Evolutionary conservation across 2,329 filamentous ascomycete species (phyloP).

Genomic region (Phaeomoniella chlamydospora): DNA sequence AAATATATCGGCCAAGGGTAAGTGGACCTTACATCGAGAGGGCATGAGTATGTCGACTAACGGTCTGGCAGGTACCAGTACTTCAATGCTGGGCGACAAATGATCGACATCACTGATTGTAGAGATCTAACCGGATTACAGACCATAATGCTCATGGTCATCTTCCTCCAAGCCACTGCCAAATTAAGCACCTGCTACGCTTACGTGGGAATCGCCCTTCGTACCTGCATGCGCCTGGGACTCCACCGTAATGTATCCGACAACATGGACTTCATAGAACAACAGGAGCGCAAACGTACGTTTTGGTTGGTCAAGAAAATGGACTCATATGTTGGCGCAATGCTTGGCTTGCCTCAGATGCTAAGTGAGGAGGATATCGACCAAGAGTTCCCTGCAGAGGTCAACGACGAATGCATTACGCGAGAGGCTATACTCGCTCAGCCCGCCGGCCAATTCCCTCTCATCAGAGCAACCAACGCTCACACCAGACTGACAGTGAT

Average conservation of each 20-base stretch:
- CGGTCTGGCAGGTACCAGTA: conserved; percentile 49
- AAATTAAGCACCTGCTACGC: conserved; percentile 69
- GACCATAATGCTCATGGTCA: conserved; percentile 62
- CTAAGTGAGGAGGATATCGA: conserved; percentile 35
- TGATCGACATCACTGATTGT: conserved; percentile 49
- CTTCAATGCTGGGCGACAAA: conserved; percentile 50
- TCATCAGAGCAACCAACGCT: conserved; percentile 47
- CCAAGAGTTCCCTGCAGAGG: conserved; percentile 29
- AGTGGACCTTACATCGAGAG: no score
- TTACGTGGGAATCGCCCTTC: conserved; percentile 63
- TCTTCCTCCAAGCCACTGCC: conserved; percentile 67
- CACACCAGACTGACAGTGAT: conserved; percentile 44
- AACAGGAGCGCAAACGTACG: conserved; percentile 57
- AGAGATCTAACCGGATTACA: conserved; percentile 62
- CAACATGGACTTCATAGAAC: conserved; percentile 55
- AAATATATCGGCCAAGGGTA: conserved; percentile 42
- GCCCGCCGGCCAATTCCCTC: conserved; percentile 37
- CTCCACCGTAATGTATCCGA: conserved; percentile 60
- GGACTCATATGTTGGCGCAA: conserved; percentile 34
- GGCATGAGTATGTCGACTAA: no score
- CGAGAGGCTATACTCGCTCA: conserved; percentile 33
- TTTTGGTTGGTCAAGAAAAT: conserved; percentile 36
- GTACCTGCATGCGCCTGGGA: conserved; percentile 62
- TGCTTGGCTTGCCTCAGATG: conserved; percentile 33
- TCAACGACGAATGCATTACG: conserved; percentile 33